Evolutionary conservation across 1,284 basidiomycete genomes (phyloP), one percentile per base, ranked within the genome.

Genomic region (Caloboletus inedulis): DNA sequence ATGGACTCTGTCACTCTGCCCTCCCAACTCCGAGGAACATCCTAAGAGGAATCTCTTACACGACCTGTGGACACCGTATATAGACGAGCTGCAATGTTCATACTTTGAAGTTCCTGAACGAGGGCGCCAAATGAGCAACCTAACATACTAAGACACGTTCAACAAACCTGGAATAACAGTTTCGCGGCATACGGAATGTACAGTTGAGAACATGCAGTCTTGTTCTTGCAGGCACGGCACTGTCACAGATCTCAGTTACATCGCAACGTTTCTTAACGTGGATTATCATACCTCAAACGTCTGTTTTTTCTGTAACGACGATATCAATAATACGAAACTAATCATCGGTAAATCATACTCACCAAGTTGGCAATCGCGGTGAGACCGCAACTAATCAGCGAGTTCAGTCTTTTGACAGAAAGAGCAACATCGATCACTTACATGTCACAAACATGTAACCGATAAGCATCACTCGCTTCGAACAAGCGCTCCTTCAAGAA

Each of bases 401-500:
- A 47, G 13, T 40, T 59, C 10, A 63, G 43, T 37, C n/a, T 18
- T n/a, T 30, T 49, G 33, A 23, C 48, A n/a, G 27, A n/a, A 23
- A 19, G 31, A 23, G 47, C 0, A 14, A 47, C 19, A 53, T 31
- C 10, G 21, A 44, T 31, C 25, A 81, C 91, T 65, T 60, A 94
- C 89, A 94, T 92, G 70, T 98, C 94, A 69, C 94, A 98, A 54
- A 98, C 93, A 69, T 98, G 95, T 48, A 98, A 75, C 46, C 94
- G 84, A 73, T 95, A 96, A n/a, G 92, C 94, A 70, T 97, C 94
- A 64, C 91, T 94, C 19, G 89, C 89, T 72, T 94, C 93, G 64
- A 94, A 95, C 69, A 96, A 77, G 59, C 93, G 87, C 75, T 96
- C 94, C 72, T 96, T 96, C 71, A 99, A 73, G 85, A 99, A 99